A percentile compares a stretch with the other conserved stretches of the same genome.
Evolutionary conservation across 176 grass and related monocot species (phyloP).

Genomic region (Eragrostis curvula): DNA sequence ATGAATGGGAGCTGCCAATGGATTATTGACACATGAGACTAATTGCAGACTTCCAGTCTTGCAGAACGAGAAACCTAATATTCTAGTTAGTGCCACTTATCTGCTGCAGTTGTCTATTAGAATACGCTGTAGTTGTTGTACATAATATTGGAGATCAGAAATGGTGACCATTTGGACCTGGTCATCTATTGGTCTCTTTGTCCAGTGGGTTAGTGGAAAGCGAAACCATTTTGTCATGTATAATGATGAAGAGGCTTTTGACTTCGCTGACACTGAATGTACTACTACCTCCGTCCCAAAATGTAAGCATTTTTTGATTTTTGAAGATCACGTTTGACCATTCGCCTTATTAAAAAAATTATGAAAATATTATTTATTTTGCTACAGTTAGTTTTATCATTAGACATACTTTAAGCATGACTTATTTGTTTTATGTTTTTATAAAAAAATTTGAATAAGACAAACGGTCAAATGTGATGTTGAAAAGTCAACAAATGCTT

Average conservation of each 20-base stretch:
- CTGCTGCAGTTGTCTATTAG: neutral
- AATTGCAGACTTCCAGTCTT: neutral
- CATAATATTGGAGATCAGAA: constrained; percentile 44
- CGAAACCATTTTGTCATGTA: neutral
- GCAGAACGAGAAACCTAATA: neutral
- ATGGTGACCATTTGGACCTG: constrained; percentile 9
- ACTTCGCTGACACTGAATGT: constrained; percentile 24
- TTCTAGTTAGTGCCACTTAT: constrained; percentile 13
- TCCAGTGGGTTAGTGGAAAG: constrained; percentile 57
- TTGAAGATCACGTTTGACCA: no score
- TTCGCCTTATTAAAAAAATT: no score
- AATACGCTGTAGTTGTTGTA: constrained; percentile 21
- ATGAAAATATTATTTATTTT: no score
- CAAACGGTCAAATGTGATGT: no score
- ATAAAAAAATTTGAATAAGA: no score
- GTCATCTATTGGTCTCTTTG: constrained; percentile 18
- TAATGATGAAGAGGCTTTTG: constrained; percentile 35
- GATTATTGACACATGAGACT: constrained; percentile 53
- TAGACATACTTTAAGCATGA: no score
- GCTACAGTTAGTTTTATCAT: no score
- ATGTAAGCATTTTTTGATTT: no score
- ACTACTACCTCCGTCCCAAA: no score
- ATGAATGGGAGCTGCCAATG: constrained; percentile 87
- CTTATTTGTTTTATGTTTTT: no score
- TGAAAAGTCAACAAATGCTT: no score